Evolutionary conservation across 306 rosid species (phyloP).

Genomic region (Rubus idaeus): DNA sequence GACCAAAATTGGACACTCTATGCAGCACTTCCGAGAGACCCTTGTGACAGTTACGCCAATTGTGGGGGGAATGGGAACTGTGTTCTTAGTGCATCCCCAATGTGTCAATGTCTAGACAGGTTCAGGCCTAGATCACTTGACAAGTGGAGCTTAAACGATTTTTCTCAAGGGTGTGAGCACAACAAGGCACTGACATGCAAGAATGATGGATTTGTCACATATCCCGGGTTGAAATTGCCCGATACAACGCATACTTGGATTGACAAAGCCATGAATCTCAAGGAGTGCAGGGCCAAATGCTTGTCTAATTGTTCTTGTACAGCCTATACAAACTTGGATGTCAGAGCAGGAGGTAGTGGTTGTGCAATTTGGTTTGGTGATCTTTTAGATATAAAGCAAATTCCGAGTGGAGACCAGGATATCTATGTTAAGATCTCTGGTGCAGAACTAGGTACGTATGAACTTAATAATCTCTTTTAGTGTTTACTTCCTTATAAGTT

Average conservation of each 20-base stretch:
- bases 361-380: conserved; percentile 72
- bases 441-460: conserved; percentile 61
- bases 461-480: not conserved
- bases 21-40: conserved; percentile 30
- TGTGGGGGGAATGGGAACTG: conserved; percentile 49
- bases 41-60: conserved; percentile 33
- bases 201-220: conserved; percentile 35
- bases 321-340: conserved; percentile 55
- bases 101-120: conserved; percentile 48
- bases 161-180: conserved; percentile 39
- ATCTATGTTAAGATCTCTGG: conserved; percentile 49
- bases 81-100: conserved; percentile 10
- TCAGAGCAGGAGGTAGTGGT: conserved; percentile 57
- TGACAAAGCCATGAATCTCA: conserved; percentile 34
- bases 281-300: conserved; percentile 53
- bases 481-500: not conserved
- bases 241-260: conserved; percentile 51
- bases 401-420: conserved; percentile 37
- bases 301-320: conserved; percentile 58
- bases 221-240: conserved; percentile 40
- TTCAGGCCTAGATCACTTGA: conserved; percentile 35
- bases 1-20: conserved; percentile 29
- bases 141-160: conserved; percentile 26
- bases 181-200: conserved; percentile 27
- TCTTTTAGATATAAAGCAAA: conserved; percentile 41